Base-by-base conservation (phyloP, 495 filamentous ascomycete species). In the Aspergillus nidulans region DNA sequence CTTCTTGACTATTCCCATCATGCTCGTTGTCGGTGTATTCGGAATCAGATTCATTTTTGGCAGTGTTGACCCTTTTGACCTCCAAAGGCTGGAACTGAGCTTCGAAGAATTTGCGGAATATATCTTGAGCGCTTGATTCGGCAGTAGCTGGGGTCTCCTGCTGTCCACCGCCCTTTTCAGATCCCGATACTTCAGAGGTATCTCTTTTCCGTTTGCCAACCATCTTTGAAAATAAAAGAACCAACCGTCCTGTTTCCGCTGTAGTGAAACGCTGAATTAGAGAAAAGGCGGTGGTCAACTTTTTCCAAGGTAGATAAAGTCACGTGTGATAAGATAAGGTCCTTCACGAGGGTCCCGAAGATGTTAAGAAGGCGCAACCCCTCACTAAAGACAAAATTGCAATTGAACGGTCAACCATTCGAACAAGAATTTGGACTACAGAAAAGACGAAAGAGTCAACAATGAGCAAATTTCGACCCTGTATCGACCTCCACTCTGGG, bases 391-490 rank as follows among this genome's bases (percentile, higher is more conserved):
- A 56, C 42, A 34, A 28, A 34, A 34, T 34, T 34, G 30, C 60
- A 57, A 49, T 49, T 49, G 47, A 49, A 24, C 30, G 20, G 7
- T 18, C 15, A 20, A 19, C 16, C 16, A 43, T 8, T 19, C 39
- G 18, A 43, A 24, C 9, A n/a, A 12, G 16, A 19, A 3, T 1
- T 16, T 24, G 26, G 15, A 16, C 15, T 30, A 34, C 30, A 41
- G 19, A 23, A 9, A 44, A 20, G 20, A 56, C 39, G 23, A 4
- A 48, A 28, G 15, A 20, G 25, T n/a, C 18, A 1, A 44, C 19
- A 54, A 98, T 98, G 94, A 97, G 95, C 3, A 81, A 84, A 64
- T 98, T 97, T 69, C 80, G 94, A 13, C 95, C 94, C 15, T 98
- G 94, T 68, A 97, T 98, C 69, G 94, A 98, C 72, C 81, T 98